Conservation (phyloP, 179 eudicot genomes). For the Beta corolliflora region DNA sequence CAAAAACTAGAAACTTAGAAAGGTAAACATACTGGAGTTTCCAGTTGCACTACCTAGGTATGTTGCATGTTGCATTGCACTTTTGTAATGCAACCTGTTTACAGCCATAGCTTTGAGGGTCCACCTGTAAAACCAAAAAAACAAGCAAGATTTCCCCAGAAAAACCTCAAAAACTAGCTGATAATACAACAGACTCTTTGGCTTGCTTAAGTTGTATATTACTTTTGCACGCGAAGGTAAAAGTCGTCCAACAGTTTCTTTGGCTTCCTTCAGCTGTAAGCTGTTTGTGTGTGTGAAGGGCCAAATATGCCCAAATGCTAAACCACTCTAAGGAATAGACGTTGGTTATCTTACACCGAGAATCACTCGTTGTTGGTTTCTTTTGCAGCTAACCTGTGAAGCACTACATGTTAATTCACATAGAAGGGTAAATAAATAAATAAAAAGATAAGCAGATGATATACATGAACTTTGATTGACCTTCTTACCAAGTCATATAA, state of each 20-base stretch:
- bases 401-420: neutral
- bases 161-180: neutral
- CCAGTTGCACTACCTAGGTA: neutral
- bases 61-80: conserved; percentile 10
- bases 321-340: neutral
- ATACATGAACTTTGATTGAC: neutral
- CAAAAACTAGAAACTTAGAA: neutral
- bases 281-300: neutral
- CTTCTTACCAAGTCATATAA: conserved; percentile 2
- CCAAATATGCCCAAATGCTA: neutral
- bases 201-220: neutral
- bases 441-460: neutral
- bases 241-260: neutral
- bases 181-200: neutral
- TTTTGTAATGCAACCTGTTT: neutral
- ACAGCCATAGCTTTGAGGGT: too few relatives aligned
- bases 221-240: neutral
- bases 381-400: conserved; percentile 5
- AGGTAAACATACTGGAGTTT: neutral
- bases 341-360: neutral
- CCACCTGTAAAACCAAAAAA: neutral
- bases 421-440: neutral
- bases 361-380: neutral
- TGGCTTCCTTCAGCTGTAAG: neutral
- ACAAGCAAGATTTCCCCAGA: neutral